phyloP scores from a whole-genome alignment of 768 basidiomycete genomes.

The Lanmaoa rubissima region DNA sequence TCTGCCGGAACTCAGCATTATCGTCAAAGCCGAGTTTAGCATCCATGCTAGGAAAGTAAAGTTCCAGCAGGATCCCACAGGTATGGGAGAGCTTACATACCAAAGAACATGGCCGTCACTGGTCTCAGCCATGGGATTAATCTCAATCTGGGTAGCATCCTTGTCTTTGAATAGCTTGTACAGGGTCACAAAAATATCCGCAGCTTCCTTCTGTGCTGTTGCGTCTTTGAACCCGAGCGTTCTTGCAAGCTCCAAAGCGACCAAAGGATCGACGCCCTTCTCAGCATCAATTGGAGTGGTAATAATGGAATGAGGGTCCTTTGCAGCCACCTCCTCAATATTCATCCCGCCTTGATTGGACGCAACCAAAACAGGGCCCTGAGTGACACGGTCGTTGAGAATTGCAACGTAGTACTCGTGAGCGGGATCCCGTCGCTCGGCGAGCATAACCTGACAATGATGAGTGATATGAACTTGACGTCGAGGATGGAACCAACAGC shows the following conservation, averaged over 20 bases:
- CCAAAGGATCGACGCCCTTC: conserved; percentile 69
- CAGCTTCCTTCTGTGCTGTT: conserved; percentile 76
- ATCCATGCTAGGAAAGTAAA: conserved; percentile 74
- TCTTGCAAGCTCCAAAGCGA: conserved; percentile 77
- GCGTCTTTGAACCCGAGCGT: conserved; percentile 86
- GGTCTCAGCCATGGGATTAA: conserved; percentile 95
- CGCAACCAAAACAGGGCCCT: conserved; percentile 89
- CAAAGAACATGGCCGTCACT: conserved; percentile 91
- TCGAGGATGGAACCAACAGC: conserved; percentile 54
- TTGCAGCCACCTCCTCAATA: conserved; percentile 98
- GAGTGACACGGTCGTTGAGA: conserved; percentile 87
- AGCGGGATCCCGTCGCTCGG: conserved; percentile 86
- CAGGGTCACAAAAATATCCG: conserved; percentile 89
- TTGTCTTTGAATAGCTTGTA: conserved; percentile 98
- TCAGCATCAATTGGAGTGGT: conserved; percentile 89
- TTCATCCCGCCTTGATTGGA: conserved; percentile 99
- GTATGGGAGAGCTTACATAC: conserved; percentile 42
- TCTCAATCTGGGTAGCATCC: conserved; percentile 99
- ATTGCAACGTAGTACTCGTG: conserved; percentile 99
- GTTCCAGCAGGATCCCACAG: not conserved
- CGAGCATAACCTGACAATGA: conserved; percentile 86
- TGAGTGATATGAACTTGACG: conserved; percentile 13
- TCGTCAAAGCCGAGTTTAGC: conserved; percentile 99
- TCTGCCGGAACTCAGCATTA: conserved; percentile 97
- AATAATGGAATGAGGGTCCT: conserved; percentile 92